Evolutionary conservation across 2,329 filamentous ascomycete species (phyloP), one percentile per base, ranked within the genome.

Genomic region (Phialemonium atrogriseum): DNA sequence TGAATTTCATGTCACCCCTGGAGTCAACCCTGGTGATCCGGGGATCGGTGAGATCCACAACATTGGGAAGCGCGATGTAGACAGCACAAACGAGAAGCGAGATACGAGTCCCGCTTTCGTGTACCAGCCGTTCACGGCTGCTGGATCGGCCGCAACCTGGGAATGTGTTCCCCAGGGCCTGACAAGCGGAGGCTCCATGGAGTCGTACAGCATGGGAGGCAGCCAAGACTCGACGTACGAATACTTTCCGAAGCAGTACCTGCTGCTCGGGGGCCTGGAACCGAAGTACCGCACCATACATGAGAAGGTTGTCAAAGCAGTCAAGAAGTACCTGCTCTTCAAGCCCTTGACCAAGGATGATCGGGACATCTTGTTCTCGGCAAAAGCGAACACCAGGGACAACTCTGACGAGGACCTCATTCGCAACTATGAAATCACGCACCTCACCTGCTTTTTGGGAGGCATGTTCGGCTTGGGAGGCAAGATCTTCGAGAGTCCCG

Each of bases 221-320:
- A 68, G 67, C 34, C 73, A 81, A 47, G 78, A 83, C 47, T 82
- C 77, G n/a, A 70, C 77, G 0, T 83, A 83, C 42, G 78, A 83
- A 39, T 83, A 83, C 47, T 77, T 81, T 42, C 67, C 76, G 35
- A 82, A 77, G 49, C 64, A 88, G 60, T 82, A 80, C 48, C 59
- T 91, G 10, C 69, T 94, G 5, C 70, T 94, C 3, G 84, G 84
- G 35, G 87, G 86, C 1, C 65, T 77, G 2, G 74, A 80, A 40
- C 59, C 68, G 18, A 83, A 86, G 50, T 93, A 93, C 54, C 65
- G 69, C 38, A 70, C 68, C 13, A 71, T 94, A 57, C 86, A 93
- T 50, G 66, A 80, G 36, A 73, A 72, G 35, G 71, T 77, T 4
- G 71, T 80, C 18, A 72, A 80, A 5, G 76, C 76, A 0, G 73